Percentiles rank a stretch among this genome's conserved stretches.
phyloP scores from a whole-genome alignment of 129 eudicot species.

The Pseudognaphalium luteoalbum region DNA sequence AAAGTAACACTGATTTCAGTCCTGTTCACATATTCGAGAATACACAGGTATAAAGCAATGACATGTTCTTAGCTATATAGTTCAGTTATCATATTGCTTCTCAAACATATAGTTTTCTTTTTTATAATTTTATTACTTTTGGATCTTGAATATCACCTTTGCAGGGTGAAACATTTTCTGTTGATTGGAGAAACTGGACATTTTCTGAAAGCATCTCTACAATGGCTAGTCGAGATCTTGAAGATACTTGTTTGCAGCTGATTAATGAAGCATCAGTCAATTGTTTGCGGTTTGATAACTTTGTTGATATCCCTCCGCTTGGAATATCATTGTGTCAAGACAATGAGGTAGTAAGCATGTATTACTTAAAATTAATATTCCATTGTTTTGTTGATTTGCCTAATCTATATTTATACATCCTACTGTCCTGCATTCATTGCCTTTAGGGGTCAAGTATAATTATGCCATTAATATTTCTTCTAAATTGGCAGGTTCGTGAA shows the following conservation, averaged over 20 bases:
- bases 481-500: slow-evolving; percentile 54
- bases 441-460: slow-evolving; percentile 9
- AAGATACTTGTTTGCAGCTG: slow-evolving; percentile 34
- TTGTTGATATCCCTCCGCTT: slow-evolving; percentile 28
- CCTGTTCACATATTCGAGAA: slow-evolving; percentile 84
- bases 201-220: slow-evolving; percentile 43
- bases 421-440: neutral
- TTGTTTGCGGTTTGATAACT: slow-evolving; percentile 60
- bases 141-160: slow-evolving; percentile 22
- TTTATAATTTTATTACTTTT: neutral
- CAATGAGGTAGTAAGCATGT: slow-evolving; percentile 32
- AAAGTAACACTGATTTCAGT: slow-evolving; percentile 39
- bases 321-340: slow-evolving; percentile 37
- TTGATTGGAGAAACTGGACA: slow-evolving; percentile 81
- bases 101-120: neutral
- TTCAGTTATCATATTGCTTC: neutral
- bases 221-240: slow-evolving; percentile 25
- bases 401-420: neutral
- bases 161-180: slow-evolving; percentile 54
- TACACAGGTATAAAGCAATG: slow-evolving; percentile 46
- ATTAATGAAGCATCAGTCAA: slow-evolving; percentile 44
- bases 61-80: neutral
- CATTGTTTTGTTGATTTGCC: slow-evolving; percentile 1
- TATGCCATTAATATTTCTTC: slow-evolving; percentile 17
- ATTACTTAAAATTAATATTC: slow-evolving; percentile 9